Conservation (phyloP, 257 asterid genomes). For the Solanum sejunctum region DNA sequence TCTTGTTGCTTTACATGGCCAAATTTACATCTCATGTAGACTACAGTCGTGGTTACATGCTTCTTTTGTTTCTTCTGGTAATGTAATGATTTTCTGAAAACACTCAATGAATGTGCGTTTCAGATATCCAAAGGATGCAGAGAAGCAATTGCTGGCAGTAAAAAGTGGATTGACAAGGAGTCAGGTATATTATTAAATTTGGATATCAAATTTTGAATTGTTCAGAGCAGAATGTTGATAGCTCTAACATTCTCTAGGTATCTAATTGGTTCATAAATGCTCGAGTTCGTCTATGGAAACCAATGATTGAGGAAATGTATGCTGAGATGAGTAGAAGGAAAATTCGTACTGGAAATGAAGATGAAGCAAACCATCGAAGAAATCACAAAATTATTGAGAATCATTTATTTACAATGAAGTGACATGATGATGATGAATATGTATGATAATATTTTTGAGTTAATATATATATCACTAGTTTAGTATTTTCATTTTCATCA, state of each 20-base stretch:
- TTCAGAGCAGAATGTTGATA: too few relatives aligned
- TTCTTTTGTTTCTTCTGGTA: not conserved
- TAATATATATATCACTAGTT: constrained; percentile 4
- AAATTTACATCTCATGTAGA: too few relatives aligned
- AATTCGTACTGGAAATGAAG: constrained; percentile 23
- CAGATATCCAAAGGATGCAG: constrained; percentile 92
- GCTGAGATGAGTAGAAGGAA: constrained; percentile 68
- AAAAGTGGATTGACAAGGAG: constrained; percentile 87
- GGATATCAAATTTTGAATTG: not conserved
- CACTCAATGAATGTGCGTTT: not conserved
- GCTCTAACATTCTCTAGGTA: constrained; percentile 16
- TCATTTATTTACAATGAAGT: constrained; percentile 29
- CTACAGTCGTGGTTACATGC: not conserved
- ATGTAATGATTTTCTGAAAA: not conserved
- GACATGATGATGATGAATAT: not conserved
- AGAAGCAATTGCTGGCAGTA: constrained; percentile 81
- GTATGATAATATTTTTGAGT: not conserved
- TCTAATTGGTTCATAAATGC: constrained; percentile 95
- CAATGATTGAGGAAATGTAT: constrained; percentile 92
- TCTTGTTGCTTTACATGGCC: not conserved
- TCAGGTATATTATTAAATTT: constrained; percentile 38
- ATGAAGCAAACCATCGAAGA: constrained; percentile 12
- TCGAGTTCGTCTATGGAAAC: constrained; percentile 87
- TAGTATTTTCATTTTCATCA: not conserved
- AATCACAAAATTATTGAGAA: constrained; percentile 13